A percentile compares a stretch with the other conserved stretches of the same genome.
Conservation (phyloP, 306 rosid species). For the Cucurbita argyrosperma region DNA sequence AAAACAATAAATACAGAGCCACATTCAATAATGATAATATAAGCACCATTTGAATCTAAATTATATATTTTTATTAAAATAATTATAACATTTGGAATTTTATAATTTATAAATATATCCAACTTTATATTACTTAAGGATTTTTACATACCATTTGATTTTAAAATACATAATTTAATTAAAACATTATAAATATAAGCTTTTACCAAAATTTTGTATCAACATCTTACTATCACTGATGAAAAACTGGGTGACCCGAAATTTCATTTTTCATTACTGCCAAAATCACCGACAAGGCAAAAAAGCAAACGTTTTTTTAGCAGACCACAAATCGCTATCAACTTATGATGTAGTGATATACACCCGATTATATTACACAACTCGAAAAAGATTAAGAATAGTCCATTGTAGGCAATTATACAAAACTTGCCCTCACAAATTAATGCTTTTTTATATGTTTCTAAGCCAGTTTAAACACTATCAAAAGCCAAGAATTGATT, state of each 20-base stretch:
- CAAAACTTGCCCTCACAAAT: background rate
- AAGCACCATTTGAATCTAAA: background rate
- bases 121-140: too few species aligned
- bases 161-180: too few species aligned
- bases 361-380: background rate
- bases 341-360: background rate
- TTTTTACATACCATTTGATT: too few species aligned
- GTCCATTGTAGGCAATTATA: background rate
- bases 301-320: background rate
- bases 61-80: too few species aligned
- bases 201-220: too few species aligned
- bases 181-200: too few species aligned
- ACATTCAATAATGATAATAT: background rate
- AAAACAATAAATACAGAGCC: background rate
- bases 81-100: too few species aligned
- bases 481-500: background rate
- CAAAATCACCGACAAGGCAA: background rate
- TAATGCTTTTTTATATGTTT: background rate
- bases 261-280: background rate
- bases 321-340: background rate
- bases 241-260: too few species aligned
- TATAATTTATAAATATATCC: too few species aligned
- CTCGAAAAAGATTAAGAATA: background rate
- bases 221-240: too few species aligned
- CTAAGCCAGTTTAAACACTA: background rate